Conservation (phyloP, 257 asterid genomes). For the Nicotiana tabacum region DNA sequence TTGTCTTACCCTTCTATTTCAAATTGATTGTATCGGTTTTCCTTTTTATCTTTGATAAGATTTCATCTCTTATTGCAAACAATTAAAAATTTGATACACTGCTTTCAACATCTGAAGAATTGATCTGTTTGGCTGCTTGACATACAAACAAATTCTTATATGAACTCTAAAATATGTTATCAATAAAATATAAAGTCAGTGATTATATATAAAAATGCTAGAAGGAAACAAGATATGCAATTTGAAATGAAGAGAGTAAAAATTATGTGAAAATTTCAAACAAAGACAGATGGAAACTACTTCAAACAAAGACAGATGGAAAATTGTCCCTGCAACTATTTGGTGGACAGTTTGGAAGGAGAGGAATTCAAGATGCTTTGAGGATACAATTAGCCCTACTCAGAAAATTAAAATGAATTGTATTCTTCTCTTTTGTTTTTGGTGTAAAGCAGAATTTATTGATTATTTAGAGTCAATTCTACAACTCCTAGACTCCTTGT, state of each 20-base stretch:
- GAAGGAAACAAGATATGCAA: neutral
- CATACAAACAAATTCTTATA: neutral
- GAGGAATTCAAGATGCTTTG: no score
- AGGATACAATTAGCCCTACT: no score
- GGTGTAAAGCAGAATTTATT: no score
- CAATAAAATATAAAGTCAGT: neutral
- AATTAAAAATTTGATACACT: neutral
- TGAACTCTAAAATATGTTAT: neutral
- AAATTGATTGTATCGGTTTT: neutral
- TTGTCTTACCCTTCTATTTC: neutral
- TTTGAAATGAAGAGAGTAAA: neutral
- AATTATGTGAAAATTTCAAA: neutral
- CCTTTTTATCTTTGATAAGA: neutral
- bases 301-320: no score
- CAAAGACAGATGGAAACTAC: no score
- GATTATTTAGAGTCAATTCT: no score
- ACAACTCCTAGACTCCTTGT: no score
- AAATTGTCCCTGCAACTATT: no score
- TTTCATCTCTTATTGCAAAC: neutral
- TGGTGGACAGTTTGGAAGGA: no score
- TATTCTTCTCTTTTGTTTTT: no score
- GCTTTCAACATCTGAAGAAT: neutral
- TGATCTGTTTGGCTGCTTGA: neutral
- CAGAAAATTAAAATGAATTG: no score
- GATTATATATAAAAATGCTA: neutral